These are phyloP conservation scores for Fulvia fulva DNA, from an alignment of 2,329 filamentous ascomycete genomes.

Conservation along the genomic window DNA sequence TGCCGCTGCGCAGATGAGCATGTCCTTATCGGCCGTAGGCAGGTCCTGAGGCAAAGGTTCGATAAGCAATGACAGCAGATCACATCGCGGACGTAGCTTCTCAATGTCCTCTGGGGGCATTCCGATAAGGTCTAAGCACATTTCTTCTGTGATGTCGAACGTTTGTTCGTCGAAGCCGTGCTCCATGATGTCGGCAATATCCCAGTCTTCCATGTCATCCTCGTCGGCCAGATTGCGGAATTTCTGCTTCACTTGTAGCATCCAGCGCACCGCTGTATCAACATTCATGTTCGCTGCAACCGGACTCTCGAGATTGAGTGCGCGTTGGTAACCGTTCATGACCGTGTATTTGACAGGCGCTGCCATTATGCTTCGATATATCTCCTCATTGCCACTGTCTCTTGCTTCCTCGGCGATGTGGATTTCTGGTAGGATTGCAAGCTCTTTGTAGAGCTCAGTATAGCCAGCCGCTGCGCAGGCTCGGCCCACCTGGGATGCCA, in stretches of 20 bases:
- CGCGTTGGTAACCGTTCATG: slow-evolving; percentile 38
- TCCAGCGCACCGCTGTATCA: slow-evolving; percentile 33
- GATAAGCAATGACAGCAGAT: background rate
- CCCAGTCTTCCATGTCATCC: background rate
- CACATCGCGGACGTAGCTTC: background rate
- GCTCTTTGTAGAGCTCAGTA: slow-evolving; percentile 34
- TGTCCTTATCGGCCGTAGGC: slow-evolving; percentile 37
- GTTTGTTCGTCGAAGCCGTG: slow-evolving; percentile 8
- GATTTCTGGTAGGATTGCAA: slow-evolving; percentile 39
- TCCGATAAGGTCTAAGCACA: slow-evolving; percentile 14
- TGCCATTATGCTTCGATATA: slow-evolving; percentile 30
- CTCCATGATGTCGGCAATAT: background rate
- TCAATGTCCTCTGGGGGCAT: background rate
- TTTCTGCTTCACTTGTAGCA: slow-evolving; percentile 21
- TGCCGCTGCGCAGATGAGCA: slow-evolving; percentile 38
- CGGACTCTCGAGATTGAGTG: slow-evolving; percentile 16
- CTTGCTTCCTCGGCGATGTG: slow-evolving; percentile 42
- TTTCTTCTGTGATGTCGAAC: slow-evolving; percentile 35
- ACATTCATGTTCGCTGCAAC: slow-evolving; percentile 31
- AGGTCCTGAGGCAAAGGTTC: slow-evolving; percentile 31
- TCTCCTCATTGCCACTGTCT: slow-evolving; percentile 23
- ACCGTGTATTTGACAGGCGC: slow-evolving; percentile 16
- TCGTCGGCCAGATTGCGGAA: background rate
- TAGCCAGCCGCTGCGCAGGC: slow-evolving; percentile 42
- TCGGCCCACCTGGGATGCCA: slow-evolving; percentile 38